phyloP scores from a whole-genome alignment of 148 eudicot species.

The Fagopyrum esculentum region DNA sequence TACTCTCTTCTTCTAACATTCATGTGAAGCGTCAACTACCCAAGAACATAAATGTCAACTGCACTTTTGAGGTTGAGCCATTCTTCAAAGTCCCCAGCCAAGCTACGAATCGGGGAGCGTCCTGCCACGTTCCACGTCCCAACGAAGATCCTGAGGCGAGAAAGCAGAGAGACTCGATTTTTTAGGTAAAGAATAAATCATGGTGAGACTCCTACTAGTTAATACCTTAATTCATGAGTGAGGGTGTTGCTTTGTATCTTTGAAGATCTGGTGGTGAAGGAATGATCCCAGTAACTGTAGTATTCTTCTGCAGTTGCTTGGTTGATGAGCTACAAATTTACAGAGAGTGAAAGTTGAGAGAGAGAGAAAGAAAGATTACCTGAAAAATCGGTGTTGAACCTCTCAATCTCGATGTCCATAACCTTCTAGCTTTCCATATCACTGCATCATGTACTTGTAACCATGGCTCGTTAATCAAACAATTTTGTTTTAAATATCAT shows the following conservation, averaged over 20 bases:
- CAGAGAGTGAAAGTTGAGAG: neutral
- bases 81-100: slow-evolving; percentile 58
- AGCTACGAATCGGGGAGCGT: slow-evolving; percentile 46
- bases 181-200: neutral
- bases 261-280: slow-evolving; percentile 20
- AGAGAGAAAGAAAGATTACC: slow-evolving; percentile 23
- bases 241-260: slow-evolving; percentile 28
- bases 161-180: too few species aligned
- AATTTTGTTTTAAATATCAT: neutral
- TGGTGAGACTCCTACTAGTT: too few species aligned
- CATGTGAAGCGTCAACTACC: slow-evolving; percentile 25
- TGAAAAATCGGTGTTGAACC: slow-evolving; percentile 25
- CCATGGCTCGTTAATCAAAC: slow-evolving; percentile 12
- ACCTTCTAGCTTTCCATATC: too few species aligned
- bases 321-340: slow-evolving; percentile 25
- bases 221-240: slow-evolving; percentile 52
- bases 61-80: slow-evolving; percentile 53
- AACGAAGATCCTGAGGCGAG: slow-evolving; percentile 39
- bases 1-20: neutral
- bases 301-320: slow-evolving; percentile 23
- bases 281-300: slow-evolving; percentile 13
- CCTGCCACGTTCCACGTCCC: slow-evolving; percentile 76
- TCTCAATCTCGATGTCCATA: too few species aligned
- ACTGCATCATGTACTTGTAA: too few species aligned
- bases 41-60: slow-evolving; percentile 60